Base-by-base conservation (phyloP, 202 grass and related monocot genomes). In the Elaeis oleifera region DNA sequence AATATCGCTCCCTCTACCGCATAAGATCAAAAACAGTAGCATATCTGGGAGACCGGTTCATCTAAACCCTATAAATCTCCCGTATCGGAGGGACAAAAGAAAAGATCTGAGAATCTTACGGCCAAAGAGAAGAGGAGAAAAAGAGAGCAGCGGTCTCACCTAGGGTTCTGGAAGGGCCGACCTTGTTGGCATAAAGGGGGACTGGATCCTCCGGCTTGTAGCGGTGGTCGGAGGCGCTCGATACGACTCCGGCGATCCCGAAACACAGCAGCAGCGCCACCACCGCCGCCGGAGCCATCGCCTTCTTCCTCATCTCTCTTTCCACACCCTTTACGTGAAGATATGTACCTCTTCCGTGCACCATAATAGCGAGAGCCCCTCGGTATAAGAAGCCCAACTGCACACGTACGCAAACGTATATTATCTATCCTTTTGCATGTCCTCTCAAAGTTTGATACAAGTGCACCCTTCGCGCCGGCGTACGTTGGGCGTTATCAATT, bases 161-260 rank as follows among this genome's bases (percentile, higher is more conserved):
- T 96, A 75, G 91, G 91, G 64, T 96, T 96, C 69, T 96, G 91
- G 60, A 96, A 96, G 54, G 91, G 0, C 91, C 87, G 79, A 96
- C 87, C 77, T 96, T 96, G 76, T 96, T 96, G 54, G 87, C 84
- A 71, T 96, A 96, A 53, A 90, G 77, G 65, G 87, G 91, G 70
- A 90, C 91, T 32, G 81, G 23, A 32, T 96, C 91, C 25, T 64
- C 53, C 3, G 67, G 14, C 87, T 96, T 85, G 79, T 88, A 96
- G 18, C 81, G 81, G 78, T 90, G 91, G 75, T 96, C 76, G 56
- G 84, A 87, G 67, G 79, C 91, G 70, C 79, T 84, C 63, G 81
- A 74, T 51, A 54, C 39, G 49, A 90, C 91, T 55, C 91, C 73
- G 59, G 79, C 72, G 14, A 78, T 79, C 52, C 60, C 84, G 23